Percentiles rank a stretch among this genome's conserved stretches.
Conservation (phyloP, 352 stramenopile genomes). For the Phytophthora cryptogea region DNA sequence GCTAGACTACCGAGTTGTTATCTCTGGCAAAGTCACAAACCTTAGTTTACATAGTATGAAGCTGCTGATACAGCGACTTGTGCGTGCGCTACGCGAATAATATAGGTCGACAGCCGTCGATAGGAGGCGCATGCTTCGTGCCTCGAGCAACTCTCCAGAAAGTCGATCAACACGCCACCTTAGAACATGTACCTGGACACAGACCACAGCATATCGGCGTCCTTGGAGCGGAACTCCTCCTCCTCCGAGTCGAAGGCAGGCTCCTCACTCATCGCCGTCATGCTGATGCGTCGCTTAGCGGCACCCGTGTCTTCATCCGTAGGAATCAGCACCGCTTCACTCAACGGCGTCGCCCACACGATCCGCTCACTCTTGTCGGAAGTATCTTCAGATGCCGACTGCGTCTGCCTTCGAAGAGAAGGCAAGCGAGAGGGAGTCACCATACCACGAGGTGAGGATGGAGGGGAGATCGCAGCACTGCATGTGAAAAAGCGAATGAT, state of each 20-base stretch:
- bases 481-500: slow-evolving; percentile 89
- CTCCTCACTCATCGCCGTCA: slow-evolving; percentile 36
- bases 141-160: slow-evolving; percentile 18
- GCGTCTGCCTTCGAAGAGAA: slow-evolving; percentile 35
- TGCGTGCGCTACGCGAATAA: slow-evolving; percentile 34
- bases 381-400: slow-evolving; percentile 36
- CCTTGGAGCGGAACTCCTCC: slow-evolving; percentile 59
- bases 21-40: slow-evolving; percentile 29
- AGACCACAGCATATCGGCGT: slow-evolving; percentile 60
- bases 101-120: slow-evolving; percentile 21
- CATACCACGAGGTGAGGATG: slow-evolving; percentile 47
- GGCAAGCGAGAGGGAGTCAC: slow-evolving; percentile 32
- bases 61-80: slow-evolving; percentile 22
- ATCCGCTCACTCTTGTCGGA: slow-evolving; percentile 35
- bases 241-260: slow-evolving; percentile 45
- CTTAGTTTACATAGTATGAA: slow-evolving; percentile 35
- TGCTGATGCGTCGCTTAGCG: slow-evolving; percentile 32
- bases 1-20: slow-evolving; percentile 14
- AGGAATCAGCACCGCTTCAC: slow-evolving; percentile 37
- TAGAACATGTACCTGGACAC: slow-evolving; percentile 66
- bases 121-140: slow-evolving; percentile 20
- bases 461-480: slow-evolving; percentile 55
- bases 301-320: slow-evolving; percentile 33
- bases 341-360: slow-evolving; percentile 40
- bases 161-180: slow-evolving; percentile 13